These are phyloP conservation scores for Tetradesmus obliquus DNA, from an alignment of 139 green algal genomes.

Conservation along the genomic window DNA sequence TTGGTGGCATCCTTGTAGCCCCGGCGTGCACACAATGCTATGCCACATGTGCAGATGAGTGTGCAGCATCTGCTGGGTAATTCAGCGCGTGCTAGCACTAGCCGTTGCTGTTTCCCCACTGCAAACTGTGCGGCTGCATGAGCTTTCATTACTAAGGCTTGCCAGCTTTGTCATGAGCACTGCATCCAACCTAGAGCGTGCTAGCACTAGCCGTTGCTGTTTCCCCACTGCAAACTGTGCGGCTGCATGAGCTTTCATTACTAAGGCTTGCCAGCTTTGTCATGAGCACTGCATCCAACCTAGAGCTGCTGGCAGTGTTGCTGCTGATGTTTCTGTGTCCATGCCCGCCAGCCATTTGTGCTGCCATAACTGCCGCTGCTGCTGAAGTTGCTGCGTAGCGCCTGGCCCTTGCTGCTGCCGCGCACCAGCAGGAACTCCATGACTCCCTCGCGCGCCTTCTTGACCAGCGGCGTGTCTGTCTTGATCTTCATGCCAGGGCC, in stretches of 20 bases:
- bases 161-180: too few relatives aligned
- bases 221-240: too few relatives aligned
- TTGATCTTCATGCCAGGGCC: slow-evolving; percentile 98
- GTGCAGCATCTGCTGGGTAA: background rate
- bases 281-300: too few relatives aligned
- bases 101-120: too few relatives aligned
- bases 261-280: too few relatives aligned
- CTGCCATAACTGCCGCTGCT: background rate
- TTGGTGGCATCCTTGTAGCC: background rate
- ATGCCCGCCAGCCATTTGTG: background rate
- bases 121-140: too few relatives aligned
- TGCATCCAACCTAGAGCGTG: too few relatives aligned
- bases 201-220: too few relatives aligned
- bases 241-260: too few relatives aligned
- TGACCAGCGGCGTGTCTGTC: slow-evolving; percentile 95
- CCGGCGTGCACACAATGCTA: background rate
- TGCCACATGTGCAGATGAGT: background rate
- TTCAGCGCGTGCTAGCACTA: too few relatives aligned
- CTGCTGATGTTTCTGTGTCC: background rate
- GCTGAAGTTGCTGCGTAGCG: background rate
- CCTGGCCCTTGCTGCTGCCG: background rate
- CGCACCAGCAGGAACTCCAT: slow-evolving; percentile 99
- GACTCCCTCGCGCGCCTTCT: slow-evolving; percentile 98
- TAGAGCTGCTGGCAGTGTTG: too few relatives aligned
- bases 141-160: too few relatives aligned